Percentiles rank a stretch among this genome's conserved stretches.
phyloP scores from a whole-genome alignment of 345 rosid species.

The Euphorbia peplus region DNA sequence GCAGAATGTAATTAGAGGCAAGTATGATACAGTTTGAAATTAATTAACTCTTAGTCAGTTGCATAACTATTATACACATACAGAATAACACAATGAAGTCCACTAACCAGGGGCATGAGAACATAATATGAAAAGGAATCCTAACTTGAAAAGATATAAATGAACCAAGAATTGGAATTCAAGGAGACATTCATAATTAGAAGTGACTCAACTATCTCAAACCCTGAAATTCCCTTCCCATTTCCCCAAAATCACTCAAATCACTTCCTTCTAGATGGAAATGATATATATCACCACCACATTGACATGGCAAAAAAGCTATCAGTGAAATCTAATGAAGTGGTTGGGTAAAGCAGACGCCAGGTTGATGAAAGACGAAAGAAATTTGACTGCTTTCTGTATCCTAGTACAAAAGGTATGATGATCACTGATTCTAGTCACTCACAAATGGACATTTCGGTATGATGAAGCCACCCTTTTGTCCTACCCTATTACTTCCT shows the following conservation, averaged over 20 bases:
- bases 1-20: not conserved
- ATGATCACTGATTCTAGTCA: not conserved
- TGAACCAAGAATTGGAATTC: not conserved
- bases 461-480: not conserved
- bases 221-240: not conserved
- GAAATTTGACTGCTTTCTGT: not conserved
- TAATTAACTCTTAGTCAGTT: not conserved
- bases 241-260: not conserved
- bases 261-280: not conserved
- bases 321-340: not conserved
- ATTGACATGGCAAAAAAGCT: not conserved
- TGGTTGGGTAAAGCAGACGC: not conserved
- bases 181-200: not conserved
- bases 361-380: not conserved
- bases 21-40: not conserved
- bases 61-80: not conserved
- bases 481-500: not conserved
- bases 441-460: not conserved
- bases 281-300: not conserved
- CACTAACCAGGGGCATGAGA: not conserved
- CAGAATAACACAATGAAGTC: too few relatives aligned
- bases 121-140: not conserved
- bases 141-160: not conserved
- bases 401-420: not conserved
- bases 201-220: not conserved